Evolutionary conservation across 106 monocot species (phyloP).

Genomic region (Allium cepa): DNA sequence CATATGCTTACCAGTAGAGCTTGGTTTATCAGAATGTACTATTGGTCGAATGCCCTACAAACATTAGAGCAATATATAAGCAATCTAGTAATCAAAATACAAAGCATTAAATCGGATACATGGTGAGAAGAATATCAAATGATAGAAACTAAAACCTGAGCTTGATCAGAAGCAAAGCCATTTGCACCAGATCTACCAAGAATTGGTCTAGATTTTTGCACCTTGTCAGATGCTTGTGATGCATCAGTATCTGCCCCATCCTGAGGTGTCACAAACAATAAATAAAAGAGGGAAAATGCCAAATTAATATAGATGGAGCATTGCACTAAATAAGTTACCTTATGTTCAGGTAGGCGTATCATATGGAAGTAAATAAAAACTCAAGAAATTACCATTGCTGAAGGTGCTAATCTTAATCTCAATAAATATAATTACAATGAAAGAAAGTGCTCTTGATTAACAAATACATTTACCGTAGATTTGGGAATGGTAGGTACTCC

Average conservation of each 20-base stretch:
- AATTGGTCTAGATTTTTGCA: conserved; percentile 62
- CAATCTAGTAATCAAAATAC: background rate
- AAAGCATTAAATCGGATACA: background rate
- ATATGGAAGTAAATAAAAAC: no score
- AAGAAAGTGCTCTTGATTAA: background rate
- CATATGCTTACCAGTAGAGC: conserved; percentile 41
- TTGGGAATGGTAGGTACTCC: conserved; percentile 21
- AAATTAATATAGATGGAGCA: background rate
- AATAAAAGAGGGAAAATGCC: conserved; percentile 1
- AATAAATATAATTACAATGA: background rate
- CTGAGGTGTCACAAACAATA: conserved; percentile 16
- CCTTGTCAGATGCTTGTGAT: conserved; percentile 59
- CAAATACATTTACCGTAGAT: conserved; percentile 32
- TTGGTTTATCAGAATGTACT: conserved; percentile 54
- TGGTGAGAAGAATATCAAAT: background rate
- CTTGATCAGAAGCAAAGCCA: conserved; percentile 73
- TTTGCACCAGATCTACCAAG: conserved; percentile 67
- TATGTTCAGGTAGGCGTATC: no score
- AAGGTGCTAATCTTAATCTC: background rate
- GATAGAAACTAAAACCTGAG: conserved; percentile 10
- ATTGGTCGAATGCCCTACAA: conserved; percentile 43
- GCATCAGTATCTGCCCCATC: conserved; percentile 68
- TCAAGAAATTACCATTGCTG: background rate
- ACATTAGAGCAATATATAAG: background rate
- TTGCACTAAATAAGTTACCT: no score